phyloP scores from a whole-genome alignment of 257 asterid genomes.

The Petunia secreta region DNA sequence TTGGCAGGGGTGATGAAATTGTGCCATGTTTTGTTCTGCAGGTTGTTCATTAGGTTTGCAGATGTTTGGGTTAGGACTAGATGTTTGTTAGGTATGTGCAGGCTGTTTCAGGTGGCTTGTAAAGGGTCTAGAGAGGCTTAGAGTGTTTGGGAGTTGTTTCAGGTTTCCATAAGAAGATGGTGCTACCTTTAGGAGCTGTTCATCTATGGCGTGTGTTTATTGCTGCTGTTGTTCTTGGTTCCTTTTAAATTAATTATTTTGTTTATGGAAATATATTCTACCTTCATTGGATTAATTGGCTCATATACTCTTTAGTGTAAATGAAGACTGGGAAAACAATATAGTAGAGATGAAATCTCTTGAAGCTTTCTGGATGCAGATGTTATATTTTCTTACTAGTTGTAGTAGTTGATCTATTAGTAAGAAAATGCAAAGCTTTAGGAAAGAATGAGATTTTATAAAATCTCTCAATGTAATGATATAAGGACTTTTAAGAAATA shows the following conservation, averaged over 20 bases:
- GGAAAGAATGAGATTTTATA: neutral
- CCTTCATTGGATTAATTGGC: neutral
- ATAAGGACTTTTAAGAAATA: neutral
- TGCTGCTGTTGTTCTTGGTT: slow-evolving; percentile 11
- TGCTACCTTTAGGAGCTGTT: neutral
- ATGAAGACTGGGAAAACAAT: neutral
- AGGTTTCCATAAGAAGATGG: neutral
- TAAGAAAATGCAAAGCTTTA: neutral
- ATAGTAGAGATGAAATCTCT: neutral
- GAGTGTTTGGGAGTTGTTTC: too few species aligned
- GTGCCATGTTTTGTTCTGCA: too few species aligned
- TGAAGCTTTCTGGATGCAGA: neutral
- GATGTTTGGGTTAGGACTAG: too few species aligned
- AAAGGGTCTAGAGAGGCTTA: too few species aligned
- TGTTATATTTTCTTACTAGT: neutral
- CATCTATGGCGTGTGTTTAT: neutral
- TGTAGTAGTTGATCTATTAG: neutral
- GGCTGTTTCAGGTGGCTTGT: too few species aligned
- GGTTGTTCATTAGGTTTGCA: too few species aligned
- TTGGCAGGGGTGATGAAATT: too few species aligned
- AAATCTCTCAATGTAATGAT: neutral
- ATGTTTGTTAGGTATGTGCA: too few species aligned
- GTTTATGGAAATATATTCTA: neutral
- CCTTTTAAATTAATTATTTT: neutral
- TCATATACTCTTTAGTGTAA: neutral